Percentiles rank a stretch among this genome's conserved stretches.
Conservation (phyloP, 2,329 filamentous ascomycete genomes). For the Pseudocercospora cruenta region DNA sequence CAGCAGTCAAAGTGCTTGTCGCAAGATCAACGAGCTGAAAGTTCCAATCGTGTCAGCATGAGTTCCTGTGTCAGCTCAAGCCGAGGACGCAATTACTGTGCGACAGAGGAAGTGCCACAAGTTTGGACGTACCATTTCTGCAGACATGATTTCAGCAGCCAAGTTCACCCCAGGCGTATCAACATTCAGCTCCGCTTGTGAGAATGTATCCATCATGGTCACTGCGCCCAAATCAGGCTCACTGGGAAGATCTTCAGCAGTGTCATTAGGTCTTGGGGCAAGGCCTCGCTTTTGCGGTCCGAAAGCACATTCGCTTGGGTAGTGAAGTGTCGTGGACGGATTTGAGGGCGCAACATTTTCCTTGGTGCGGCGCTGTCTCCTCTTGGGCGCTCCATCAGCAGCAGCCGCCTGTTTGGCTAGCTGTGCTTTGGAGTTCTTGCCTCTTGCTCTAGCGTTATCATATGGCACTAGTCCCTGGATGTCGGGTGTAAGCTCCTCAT, state of each 20-base stretch:
- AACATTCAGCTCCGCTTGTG: background rate
- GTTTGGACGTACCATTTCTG: conserved; percentile 23
- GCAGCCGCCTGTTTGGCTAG: conserved; percentile 17
- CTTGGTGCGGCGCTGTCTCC: conserved; percentile 13
- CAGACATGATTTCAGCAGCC: conserved; percentile 33
- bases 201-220: background rate
- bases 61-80: background rate
- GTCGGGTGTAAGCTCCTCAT: background rate
- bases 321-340: conserved; percentile 26
- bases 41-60: background rate
- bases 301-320: conserved; percentile 30
- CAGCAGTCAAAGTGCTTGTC: conserved; percentile 30
- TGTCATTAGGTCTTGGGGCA: background rate
- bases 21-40: conserved; percentile 30
- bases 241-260: background rate
- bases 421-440: conserved; percentile 23
- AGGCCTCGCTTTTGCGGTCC: conserved; percentile 28
- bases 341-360: conserved; percentile 21
- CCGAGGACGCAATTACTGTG: background rate
- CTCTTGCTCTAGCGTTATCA: conserved; percentile 30
- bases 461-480: conserved; percentile 27
- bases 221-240: conserved; percentile 7
- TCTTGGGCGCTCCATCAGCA: conserved; percentile 10
- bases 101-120: too few species aligned
- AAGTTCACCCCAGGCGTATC: conserved; percentile 15